Conservation (phyloP, 2,329 filamentous ascomycete species). For the Lasiodiplodia hormozganensis region DNA sequence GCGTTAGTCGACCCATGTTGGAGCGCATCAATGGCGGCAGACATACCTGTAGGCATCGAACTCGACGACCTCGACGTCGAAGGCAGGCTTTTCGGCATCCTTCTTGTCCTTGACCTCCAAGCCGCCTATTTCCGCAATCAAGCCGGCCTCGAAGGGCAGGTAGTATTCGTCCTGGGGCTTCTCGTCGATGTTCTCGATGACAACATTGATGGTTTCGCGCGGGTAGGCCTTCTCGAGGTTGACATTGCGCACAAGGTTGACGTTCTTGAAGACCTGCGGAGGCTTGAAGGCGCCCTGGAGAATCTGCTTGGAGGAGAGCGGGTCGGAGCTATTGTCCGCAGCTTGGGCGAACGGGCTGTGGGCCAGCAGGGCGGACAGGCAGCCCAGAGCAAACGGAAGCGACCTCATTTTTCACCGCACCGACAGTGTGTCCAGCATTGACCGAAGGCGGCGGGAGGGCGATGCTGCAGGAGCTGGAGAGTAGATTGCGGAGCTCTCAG, state of each 20-base stretch:
- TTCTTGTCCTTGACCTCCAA: slow-evolving; percentile 95
- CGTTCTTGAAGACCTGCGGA: slow-evolving; percentile 90
- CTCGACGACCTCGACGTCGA: slow-evolving; percentile 72
- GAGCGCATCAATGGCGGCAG: neutral
- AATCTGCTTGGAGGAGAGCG: slow-evolving; percentile 59
- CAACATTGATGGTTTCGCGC: slow-evolving; percentile 90
- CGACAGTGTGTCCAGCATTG: slow-evolving; percentile 42
- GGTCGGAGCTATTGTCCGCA: slow-evolving; percentile 66
- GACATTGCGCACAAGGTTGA: slow-evolving; percentile 86
- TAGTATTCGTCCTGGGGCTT: slow-evolving; percentile 89
- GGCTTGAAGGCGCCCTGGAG: slow-evolving; percentile 71
- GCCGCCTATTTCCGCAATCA: slow-evolving; percentile 79
- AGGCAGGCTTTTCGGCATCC: slow-evolving; percentile 69
- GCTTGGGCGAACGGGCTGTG: slow-evolving; percentile 64
- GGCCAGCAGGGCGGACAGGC: slow-evolving; percentile 60
- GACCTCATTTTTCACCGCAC: slow-evolving; percentile 49
- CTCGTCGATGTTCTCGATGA: slow-evolving; percentile 85
- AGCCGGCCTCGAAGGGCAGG: slow-evolving; percentile 79
- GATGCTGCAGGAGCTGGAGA: slow-evolving; percentile 30
- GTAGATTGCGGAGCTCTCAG: slow-evolving; percentile 31
- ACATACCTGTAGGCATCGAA: slow-evolving; percentile 61
- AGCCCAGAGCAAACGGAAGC: slow-evolving; percentile 45
- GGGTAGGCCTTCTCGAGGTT: slow-evolving; percentile 93
- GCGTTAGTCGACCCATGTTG: slow-evolving; percentile 34
- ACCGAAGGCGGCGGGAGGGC: slow-evolving; percentile 33